Evolutionary conservation across 2,329 filamentous ascomycete species (phyloP).

Genomic region (Aspergillus unguis): DNA sequence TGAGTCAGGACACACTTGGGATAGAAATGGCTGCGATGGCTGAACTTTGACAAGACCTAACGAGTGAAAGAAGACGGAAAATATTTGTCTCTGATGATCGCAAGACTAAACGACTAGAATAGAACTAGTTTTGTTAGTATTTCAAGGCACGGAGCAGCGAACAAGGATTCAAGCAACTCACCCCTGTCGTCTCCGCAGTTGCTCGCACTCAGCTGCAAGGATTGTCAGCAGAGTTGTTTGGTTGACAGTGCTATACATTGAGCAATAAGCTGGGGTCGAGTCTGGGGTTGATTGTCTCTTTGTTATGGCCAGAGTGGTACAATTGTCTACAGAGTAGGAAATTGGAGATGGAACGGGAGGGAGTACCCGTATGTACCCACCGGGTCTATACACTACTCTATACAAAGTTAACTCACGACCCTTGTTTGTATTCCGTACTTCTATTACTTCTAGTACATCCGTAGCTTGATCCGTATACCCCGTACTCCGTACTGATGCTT

Average conservation of each 20-base stretch:
- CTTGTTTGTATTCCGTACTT: not conserved
- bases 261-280: not conserved
- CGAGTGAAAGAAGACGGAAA: too few relatives aligned
- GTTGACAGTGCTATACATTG: not conserved
- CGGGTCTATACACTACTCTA: not conserved
- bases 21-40: too few relatives aligned
- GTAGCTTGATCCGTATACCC: not conserved
- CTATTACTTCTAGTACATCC: not conserved
- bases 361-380: not conserved
- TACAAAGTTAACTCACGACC: not conserved
- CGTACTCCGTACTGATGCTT: constrained; percentile 8
- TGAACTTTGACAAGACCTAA: too few relatives aligned
- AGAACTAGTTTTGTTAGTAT: not conserved
- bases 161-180: not conserved
- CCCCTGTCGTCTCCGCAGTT: constrained; percentile 21
- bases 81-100: too few relatives aligned
- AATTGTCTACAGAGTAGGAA: too few relatives aligned
- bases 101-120: not conserved
- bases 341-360: too few relatives aligned
- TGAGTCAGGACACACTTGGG: not conserved
- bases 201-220: constrained; percentile 13
- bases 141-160: not conserved
- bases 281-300: not conserved
- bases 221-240: not conserved
- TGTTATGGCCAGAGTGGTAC: not conserved